Conservation (phyloP, 2,329 filamentous ascomycete genomes). For the Paraconiothyrium sp. region DNA sequence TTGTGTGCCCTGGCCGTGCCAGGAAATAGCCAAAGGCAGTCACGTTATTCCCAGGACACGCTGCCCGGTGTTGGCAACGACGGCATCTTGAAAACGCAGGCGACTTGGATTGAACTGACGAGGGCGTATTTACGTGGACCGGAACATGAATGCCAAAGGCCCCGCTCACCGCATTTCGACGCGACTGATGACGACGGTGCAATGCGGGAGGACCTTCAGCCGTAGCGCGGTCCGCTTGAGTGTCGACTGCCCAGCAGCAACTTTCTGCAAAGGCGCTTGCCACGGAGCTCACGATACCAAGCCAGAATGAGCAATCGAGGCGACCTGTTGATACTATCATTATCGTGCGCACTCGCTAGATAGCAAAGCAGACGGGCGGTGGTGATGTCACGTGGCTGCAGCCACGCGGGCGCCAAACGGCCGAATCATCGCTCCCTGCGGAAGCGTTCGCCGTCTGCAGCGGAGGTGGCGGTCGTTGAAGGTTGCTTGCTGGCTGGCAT, state of each 20-base stretch:
- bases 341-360: not conserved
- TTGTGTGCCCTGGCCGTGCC: not conserved
- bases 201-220: constrained; percentile 1
- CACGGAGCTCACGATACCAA: not conserved
- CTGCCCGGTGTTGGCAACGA: not conserved
- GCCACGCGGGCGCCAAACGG: not conserved
- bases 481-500: not conserved
- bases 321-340: not conserved
- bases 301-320: not conserved
- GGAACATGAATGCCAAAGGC: not conserved
- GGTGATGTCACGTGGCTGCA: constrained; percentile 4
- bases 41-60: not conserved
- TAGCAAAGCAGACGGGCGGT: not conserved
- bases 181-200: constrained; percentile 3
- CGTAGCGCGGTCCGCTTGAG: not conserved
- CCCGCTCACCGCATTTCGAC: not conserved
- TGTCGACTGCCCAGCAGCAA: constrained; percentile 5
- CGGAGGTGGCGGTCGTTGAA: not conserved
- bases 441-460: constrained; percentile 1
- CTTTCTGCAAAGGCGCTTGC: constrained; percentile 2
- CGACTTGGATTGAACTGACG: not conserved
- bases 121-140: not conserved
- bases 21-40: not conserved
- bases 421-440: not conserved
- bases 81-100: not conserved